Conservation (phyloP, 352 stramenopile genomes). For the Globisporangium middletonii region DNA sequence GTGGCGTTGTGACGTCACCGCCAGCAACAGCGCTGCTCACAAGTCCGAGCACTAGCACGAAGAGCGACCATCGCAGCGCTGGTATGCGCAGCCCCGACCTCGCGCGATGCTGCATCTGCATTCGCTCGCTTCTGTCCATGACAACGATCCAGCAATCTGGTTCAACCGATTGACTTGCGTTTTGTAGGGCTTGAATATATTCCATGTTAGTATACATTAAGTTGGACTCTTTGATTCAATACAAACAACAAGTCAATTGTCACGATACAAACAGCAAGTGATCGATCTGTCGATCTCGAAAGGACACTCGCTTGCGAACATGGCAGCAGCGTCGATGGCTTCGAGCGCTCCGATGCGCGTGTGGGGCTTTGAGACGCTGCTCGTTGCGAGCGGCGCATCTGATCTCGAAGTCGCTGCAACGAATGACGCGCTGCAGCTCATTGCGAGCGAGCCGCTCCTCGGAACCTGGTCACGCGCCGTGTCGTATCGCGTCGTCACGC, state of each 20-base stretch:
- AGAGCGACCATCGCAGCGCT: no score
- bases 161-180: no score
- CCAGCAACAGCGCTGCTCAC: background rate
- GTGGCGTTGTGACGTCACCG: background rate
- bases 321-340: background rate
- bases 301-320: conserved; percentile 2
- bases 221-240: no score
- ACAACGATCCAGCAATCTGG: no score
- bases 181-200: no score
- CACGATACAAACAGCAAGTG: background rate
- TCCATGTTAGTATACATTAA: no score
- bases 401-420: conserved; percentile 23
- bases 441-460: conserved; percentile 22
- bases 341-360: background rate
- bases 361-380: conserved; percentile 49
- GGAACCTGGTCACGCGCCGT: conserved; percentile 17
- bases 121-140: no score
- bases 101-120: no score
- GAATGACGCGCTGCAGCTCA: conserved; percentile 20
- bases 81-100: no score
- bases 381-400: conserved; percentile 34
- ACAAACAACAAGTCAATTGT: background rate
- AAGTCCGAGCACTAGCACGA: background rate
- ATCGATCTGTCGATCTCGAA: background rate
- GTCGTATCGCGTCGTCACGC: conserved; percentile 43